Evolutionary conservation across 306 rosid species (phyloP).

Genomic region (Trichosanthes cucumerina): DNA sequence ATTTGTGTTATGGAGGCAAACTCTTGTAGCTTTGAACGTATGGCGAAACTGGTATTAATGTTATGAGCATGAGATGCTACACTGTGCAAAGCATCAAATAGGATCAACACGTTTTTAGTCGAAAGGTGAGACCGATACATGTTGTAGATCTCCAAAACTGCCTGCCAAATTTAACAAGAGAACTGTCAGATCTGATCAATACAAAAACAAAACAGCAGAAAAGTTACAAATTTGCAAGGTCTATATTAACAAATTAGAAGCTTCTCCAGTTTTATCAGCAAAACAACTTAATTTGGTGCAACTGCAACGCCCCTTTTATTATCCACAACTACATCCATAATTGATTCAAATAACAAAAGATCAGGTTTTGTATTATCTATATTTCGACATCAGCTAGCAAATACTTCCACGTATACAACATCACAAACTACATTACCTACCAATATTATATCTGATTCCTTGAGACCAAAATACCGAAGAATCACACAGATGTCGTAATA

Average conservation of each 20-base stretch:
- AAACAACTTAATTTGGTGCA: not conserved
- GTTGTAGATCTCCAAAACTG: slow-evolving; percentile 84
- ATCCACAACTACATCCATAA: not conserved
- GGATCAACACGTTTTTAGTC: slow-evolving; percentile 43
- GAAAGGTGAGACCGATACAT: slow-evolving; percentile 64
- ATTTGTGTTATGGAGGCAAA: slow-evolving; percentile 83
- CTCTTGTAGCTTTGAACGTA: slow-evolving; percentile 87
- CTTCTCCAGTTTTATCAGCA: not conserved
- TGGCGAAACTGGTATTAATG: slow-evolving; percentile 36
- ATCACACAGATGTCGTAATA: not conserved
- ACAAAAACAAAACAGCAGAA: not conserved
- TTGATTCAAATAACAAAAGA: not conserved
- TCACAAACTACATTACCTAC: not conserved
- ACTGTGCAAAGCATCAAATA: slow-evolving; percentile 63
- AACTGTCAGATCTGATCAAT: not conserved
- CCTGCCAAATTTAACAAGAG: slow-evolving; percentile 50
- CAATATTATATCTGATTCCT: not conserved
- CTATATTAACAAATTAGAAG: not conserved
- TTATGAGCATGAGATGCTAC: slow-evolving; percentile 74
- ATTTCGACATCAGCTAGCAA: not conserved
- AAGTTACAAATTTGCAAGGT: not conserved
- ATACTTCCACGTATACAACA: not conserved
- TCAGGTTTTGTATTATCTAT: not conserved
- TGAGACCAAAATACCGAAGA: not conserved
- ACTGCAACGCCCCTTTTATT: not conserved